Evolutionary conservation across 2,329 filamentous ascomycete genomes (phyloP), one percentile per base, ranked within the genome.

Genomic region (Neonectria neomacrospora): DNA sequence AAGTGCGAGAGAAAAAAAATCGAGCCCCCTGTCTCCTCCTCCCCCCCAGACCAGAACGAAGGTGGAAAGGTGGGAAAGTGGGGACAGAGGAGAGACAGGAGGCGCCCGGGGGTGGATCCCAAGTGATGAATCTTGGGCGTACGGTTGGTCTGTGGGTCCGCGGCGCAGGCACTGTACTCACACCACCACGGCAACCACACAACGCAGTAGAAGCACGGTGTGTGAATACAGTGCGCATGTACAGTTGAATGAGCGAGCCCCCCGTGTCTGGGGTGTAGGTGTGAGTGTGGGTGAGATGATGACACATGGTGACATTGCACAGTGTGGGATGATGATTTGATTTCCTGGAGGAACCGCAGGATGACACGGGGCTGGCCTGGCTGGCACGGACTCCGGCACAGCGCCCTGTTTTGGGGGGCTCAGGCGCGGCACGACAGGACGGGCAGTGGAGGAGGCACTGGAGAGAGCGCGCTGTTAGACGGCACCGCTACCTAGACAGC

Each of bases 51-150:
- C n/a, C 23, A 44, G n/a, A 51, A 47, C 56, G 45, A 26, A 54
- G 48, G 52, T 42, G 42, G 52, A 51, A 42, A 48, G 37, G 37
- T 20, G 37, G 7, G 44, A 48, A 47, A 37, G 42, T 30, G 48
- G 22, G 22, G 18, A 22, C 50, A 16, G 47, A 54, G 39, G 41
- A 54, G 42, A 41, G 30, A 53, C 39, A 44, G 54, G 45, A 51
- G 53, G 58, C 53, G 20, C 53, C 58, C 39, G 59, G 59, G 53
- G 53, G 59, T 62, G 59, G 59, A 32, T 57, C 59, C 37, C 28
- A 56, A n/a, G 47, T 14, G 26, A n/a, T 28, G 28, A 34, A 22
- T 20, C 26, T 32, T 32, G 28, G 45, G 26, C 12, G 37, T 28
- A 20, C 47, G n/a, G 47, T 30, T 48, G 45, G 54, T 44, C 54